Base-by-base conservation (phyloP, 202 grass and related monocot genomes). In the Hordeum pubiflorum region DNA sequence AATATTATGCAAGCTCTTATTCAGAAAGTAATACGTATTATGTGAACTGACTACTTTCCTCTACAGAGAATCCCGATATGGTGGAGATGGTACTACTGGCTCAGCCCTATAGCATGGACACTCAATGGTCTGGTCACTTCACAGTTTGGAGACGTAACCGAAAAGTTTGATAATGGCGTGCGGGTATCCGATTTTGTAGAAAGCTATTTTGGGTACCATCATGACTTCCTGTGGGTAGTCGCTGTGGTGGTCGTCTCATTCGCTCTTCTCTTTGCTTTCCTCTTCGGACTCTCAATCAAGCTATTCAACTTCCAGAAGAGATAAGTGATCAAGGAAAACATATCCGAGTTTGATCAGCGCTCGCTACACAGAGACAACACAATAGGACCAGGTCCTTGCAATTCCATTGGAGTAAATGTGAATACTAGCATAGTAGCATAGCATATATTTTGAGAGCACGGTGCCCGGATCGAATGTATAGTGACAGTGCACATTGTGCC, bases 51-150 rank as follows among this genome's bases (percentile, higher is more conserved):
- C 17, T 72, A 21, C 24, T 75, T 59, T 41, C 62, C 11, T 10
- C 39, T 46, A 26, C 89, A 94, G 89, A 91, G 75, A 69, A 92
- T 94, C 59, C 92, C 92, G 31, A 64, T 94, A 67, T 94, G 92
- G 92, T 94, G 89, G 91, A 91, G 91, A 46, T 94, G 91, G 91
- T 94, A 82, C 73, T 91, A 79, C 38, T 94, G 91, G 91, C 61
- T 82, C 36, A 92, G 92, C 75, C 92, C 89, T 3, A 48, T 94
- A 3, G 83, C 92, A 4, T 94, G 92, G 92, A 94, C 92, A 65
- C 85, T 94, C 27, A 88, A 94, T 8, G 92, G 92, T 33, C 74
- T 94, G 18, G 69, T 92, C 6, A 79, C 76, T 23, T 90, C 89
- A 31, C 92, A 94, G 36, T 94, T 82, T 38, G 92, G 89, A 60